A percentile compares a stretch with the other conserved stretches of the same genome.
These are phyloP conservation scores for Phytophthora megakarya DNA, from an alignment of 352 stramenopile genomes.

Conservation along the genomic window DNA sequence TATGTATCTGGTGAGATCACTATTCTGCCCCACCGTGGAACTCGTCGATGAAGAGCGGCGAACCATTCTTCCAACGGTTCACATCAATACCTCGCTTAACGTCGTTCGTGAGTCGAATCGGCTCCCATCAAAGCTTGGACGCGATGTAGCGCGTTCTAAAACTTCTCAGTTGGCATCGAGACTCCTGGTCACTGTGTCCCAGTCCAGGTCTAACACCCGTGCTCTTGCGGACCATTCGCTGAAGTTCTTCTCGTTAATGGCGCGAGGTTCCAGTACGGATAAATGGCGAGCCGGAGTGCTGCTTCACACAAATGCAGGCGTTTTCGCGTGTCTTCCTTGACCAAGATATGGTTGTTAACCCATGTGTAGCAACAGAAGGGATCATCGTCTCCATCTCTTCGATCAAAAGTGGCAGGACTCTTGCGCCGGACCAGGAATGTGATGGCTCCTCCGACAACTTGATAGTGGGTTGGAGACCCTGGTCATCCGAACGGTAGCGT, in stretches of 20 bases:
- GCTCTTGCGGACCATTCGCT: not conserved
- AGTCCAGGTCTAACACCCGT: constrained; percentile 15
- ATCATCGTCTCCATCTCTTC: not conserved
- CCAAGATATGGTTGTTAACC: constrained; percentile 30
- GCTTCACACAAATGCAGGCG: constrained; percentile 9
- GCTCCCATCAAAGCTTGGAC: too few species aligned
- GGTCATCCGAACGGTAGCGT: constrained; percentile 24
- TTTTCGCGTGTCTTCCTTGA: constrained; percentile 6
- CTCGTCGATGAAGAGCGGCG: too few species aligned
- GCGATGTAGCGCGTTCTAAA: too few species aligned
- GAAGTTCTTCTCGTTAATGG: constrained; percentile 32
- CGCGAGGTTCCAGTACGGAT: constrained; percentile 5
- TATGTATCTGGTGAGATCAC: too few species aligned
- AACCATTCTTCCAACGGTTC: too few species aligned
- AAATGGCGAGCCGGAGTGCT: constrained; percentile 16
- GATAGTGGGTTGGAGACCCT: constrained; percentile 19
- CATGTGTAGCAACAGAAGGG: constrained; percentile 28
- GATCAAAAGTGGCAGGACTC: not conserved
- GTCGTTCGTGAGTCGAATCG: too few species aligned
- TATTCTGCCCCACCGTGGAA: too few species aligned
- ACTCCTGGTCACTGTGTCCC: too few species aligned
- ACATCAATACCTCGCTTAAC: too few species aligned
- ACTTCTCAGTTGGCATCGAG: too few species aligned
- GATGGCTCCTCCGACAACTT: constrained; percentile 17
- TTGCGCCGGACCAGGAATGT: constrained; percentile 20